Conservation (phyloP, 2,329 filamentous ascomycete species). For the Alternaria gaisen region DNA sequence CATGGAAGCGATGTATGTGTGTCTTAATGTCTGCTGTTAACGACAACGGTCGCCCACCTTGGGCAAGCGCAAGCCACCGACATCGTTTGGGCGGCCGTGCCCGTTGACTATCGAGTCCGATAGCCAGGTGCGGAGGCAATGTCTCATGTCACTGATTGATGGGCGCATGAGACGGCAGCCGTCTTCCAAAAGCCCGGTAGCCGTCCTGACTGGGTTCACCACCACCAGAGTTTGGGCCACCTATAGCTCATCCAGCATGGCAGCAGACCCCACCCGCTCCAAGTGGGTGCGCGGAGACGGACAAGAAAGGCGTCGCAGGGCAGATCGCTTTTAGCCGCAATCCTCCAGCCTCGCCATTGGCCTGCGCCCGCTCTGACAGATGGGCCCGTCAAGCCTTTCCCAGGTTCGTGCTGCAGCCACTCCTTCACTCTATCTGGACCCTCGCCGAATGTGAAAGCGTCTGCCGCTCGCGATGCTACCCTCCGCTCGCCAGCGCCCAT, state of each 20-base stretch:
- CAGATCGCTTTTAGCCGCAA: constrained; percentile 28
- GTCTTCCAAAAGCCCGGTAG: constrained; percentile 38
- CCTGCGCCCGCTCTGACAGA: constrained; percentile 14
- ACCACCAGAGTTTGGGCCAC: not conserved
- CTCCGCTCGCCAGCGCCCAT: constrained; percentile 30
- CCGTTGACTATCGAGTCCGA: constrained; percentile 31
- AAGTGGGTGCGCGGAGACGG: constrained; percentile 22
- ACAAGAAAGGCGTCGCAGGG: constrained; percentile 25
- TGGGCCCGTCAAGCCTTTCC: constrained; percentile 13
- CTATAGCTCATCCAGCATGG: constrained; percentile 9
- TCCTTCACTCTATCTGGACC: constrained; percentile 24
- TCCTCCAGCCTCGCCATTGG: constrained; percentile 21
- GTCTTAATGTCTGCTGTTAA: constrained; percentile 16
- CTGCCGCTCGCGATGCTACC: constrained; percentile 32
- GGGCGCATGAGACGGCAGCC: constrained; percentile 37
- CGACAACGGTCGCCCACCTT: constrained; percentile 6
- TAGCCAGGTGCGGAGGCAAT: constrained; percentile 31
- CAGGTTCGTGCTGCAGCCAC: constrained; percentile 24
- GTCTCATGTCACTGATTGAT: constrained; percentile 35
- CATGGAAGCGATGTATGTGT: constrained; percentile 8
- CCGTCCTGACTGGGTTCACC: constrained; percentile 25
- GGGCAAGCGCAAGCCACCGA: constrained; percentile 31
- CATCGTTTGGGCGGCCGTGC: constrained; percentile 28
- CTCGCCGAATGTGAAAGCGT: constrained; percentile 22
- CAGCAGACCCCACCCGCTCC: constrained; percentile 9